Conservation (phyloP, 2,329 filamentous ascomycete genomes). For the Arachnomyces sp. region DNA sequence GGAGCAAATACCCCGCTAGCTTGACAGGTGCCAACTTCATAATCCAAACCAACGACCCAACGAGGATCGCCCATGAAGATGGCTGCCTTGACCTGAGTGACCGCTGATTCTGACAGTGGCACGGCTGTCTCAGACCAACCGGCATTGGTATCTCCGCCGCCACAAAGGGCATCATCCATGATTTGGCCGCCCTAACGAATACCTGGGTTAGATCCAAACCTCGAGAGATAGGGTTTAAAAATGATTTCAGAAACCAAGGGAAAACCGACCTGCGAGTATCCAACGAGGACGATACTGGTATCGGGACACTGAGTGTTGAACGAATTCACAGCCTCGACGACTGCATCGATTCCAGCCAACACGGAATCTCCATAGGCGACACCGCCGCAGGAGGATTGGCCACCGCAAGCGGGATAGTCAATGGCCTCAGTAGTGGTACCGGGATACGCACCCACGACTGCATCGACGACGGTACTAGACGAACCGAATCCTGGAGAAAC, state of each 20-base stretch:
- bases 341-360: constrained; percentile 50
- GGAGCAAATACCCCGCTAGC: constrained; percentile 55
- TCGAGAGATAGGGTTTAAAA: not conserved
- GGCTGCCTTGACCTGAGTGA: constrained; percentile 53
- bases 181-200: constrained; percentile 51
- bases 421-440: constrained; percentile 51
- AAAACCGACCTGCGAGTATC: constrained; percentile 51
- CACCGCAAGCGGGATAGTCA: constrained; percentile 56
- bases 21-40: constrained; percentile 54
- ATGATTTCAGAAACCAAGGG: not conserved
- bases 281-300: constrained; percentile 53
- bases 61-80: constrained; percentile 61
- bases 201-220: not conserved
- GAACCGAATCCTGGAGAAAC: not conserved
- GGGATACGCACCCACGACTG: constrained; percentile 41
- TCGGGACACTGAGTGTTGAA: constrained; percentile 51
- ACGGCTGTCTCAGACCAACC: constrained; percentile 41
- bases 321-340: constrained; percentile 52
- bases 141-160: constrained; percentile 44
- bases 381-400: constrained; percentile 51
- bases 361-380: constrained; percentile 55
- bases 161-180: constrained; percentile 55
- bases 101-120: constrained; percentile 39
- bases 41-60: constrained; percentile 48
- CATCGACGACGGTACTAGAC: constrained; percentile 44